Base-by-base conservation (phyloP, 2,329 filamentous ascomycete species). In the Zarea fungicola region DNA sequence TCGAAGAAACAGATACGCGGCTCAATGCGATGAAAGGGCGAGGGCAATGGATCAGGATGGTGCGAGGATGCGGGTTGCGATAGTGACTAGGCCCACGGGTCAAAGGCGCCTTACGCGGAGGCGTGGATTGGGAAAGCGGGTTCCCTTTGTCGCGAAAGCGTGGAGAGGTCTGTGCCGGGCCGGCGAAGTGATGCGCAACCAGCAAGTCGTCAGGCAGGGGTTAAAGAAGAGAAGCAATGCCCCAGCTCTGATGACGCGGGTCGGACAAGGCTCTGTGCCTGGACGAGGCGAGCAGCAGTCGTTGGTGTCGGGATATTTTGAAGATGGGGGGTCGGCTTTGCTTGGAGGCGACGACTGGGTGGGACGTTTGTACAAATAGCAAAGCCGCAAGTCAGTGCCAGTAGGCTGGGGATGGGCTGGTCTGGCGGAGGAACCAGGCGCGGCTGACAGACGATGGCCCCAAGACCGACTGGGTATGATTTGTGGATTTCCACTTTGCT, bases 391-490 rank as follows among this genome's bases (percentile, higher is more conserved):
- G 44, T 36, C 44, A 25, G 44, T 26, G 41, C 6, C 22, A 39
- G 18, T 18, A 4, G 21, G 34, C 11, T 19, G 23, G 44, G 31
- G 41, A 26, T 37, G 32, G 47, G 39, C 32, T 49, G 32, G 19
- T 42, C 18, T 23, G 32, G 47, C 32, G 47, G 39, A 49, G 46
- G 42, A 31, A 36, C 46, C 21, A 29, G 29, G 40, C 46, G 46
- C 37, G 47, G 47, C 47, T 49, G 47, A 49, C n/a, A n/a, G n/a
- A n/a, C 32, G 19, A 29, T 41, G 47, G 47, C 9, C 32, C 39
- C 42, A 34, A n/a, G 42, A 16, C 34, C 21, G 18, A 43, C 23
- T 14, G 23, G 8, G 22, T 19, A 22, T 21, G 21, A n/a, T 10
- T 6, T 8, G 35, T 39, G 19, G 35, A 13, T 22, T 23, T 22